phyloP scores from a whole-genome alignment of 148 eudicot species.

The Fagopyrum esculentum region DNA sequence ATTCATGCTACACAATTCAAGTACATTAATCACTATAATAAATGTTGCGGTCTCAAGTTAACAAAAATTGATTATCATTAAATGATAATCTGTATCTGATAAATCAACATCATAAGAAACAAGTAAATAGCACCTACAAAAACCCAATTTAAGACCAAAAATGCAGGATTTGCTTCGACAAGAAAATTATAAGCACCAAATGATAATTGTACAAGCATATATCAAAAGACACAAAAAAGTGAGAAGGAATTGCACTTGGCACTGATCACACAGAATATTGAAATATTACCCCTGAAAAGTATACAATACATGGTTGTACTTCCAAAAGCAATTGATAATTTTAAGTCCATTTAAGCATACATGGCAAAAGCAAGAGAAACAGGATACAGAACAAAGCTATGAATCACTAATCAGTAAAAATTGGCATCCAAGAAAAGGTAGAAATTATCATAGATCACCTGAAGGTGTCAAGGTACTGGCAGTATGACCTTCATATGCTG shows the following conservation, averaged over 20 bases:
- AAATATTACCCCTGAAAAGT: neutral
- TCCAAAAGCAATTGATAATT: neutral
- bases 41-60: neutral
- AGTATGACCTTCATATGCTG: slow-evolving; percentile 6
- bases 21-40: neutral
- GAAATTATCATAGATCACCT: slow-evolving; percentile 10
- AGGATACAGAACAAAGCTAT: neutral
- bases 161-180: neutral
- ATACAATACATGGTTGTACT: neutral
- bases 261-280: neutral
- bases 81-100: neutral
- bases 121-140: neutral
- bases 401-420: neutral
- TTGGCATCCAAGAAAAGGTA: neutral
- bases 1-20: neutral
- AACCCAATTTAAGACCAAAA: neutral
- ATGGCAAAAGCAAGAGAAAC: neutral
- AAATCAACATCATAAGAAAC: neutral
- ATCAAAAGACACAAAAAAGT: neutral
- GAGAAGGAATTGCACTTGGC: neutral
- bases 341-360: neutral
- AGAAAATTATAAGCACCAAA: neutral
- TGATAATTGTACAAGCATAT: neutral
- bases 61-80: neutral
- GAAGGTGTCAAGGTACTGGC: slow-evolving; percentile 12